Base-by-base conservation (phyloP, 2,329 filamentous ascomycete genomes). In the Ceratocystiopsis minuta region DNA sequence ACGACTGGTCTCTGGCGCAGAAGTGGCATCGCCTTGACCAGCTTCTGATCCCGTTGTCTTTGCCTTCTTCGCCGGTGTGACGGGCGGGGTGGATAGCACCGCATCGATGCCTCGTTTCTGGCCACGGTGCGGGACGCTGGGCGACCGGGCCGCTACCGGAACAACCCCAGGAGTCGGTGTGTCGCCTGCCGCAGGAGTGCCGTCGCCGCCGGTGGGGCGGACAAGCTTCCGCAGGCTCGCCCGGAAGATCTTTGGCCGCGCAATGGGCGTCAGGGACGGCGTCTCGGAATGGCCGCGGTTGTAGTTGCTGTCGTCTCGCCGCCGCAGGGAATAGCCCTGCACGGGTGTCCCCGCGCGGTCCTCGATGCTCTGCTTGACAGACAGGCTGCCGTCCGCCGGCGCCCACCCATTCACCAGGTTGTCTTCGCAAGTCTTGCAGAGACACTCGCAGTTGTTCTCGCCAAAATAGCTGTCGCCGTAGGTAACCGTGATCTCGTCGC, bases 401-500 rank as follows among this genome's bases (percentile, higher is more conserved):
- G 74, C 70, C 92, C 92, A 98, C 1, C 90, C 90, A 55, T 95
- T 96, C 41, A 70, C 68, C 44, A 73, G 63, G 3, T 67, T 64
- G 17, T 70, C 66, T 60, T 98, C 90, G 57, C 90, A 98, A 0
- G 82, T 90, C 51, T 72, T 70, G 57, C 90, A 98, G 2, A 98
- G 65, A 55, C 90, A 98, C 55, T 98, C 90, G 58, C 86, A 87
- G 51, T 98, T 98, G 56, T 87, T 76, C 37, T 85, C 78, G 3
- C 90, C 90, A 61, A 98, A 98, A 57, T 98, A 98, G 55, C 84
- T 86, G 16, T 93, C 86, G 18, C 88, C 86, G 53, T 98, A 98
- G 0, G 80, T 88, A 0, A 98, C 90, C 0, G 90, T 98, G 45
- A 98, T 93, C 58, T 98, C 90, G 46, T 98, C 87, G 4, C 87